These are phyloP conservation scores for Stramenopiles sp. DNA, from an alignment of 352 stramenopile genomes.

Conservation along the genomic window DNA sequence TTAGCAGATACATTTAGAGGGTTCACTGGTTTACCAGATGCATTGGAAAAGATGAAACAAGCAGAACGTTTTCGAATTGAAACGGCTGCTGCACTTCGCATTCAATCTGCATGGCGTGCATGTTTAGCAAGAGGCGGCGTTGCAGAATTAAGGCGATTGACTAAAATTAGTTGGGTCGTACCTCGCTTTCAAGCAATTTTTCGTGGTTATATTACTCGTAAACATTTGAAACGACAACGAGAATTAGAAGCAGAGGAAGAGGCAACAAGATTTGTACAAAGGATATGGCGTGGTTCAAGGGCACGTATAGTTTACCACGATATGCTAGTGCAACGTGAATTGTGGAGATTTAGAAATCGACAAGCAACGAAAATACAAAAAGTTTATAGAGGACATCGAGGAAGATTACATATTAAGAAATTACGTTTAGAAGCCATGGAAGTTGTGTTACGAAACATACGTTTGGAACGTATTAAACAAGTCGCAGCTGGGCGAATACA, in stretches of 20 bases:
- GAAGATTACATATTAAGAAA: conserved; percentile 26
- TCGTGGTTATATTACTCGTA: conserved; percentile 24
- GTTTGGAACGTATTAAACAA: neutral
- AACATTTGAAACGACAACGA: conserved; percentile 27
- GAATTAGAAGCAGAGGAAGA: conserved; percentile 33
- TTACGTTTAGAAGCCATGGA: conserved; percentile 32
- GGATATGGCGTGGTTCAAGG: conserved; percentile 36
- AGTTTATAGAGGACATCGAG: conserved; percentile 42
- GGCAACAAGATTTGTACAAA: conserved; percentile 36
- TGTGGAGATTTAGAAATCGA: conserved; percentile 26
- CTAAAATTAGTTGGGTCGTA: conserved; percentile 42
- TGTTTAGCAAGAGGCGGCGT: conserved; percentile 46
- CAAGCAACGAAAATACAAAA: conserved; percentile 41
- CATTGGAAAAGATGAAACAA: conserved; percentile 36
- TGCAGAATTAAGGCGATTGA: conserved; percentile 9
- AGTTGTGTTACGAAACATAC: neutral
- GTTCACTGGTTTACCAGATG: conserved; percentile 54
- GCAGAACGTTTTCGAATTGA: conserved; percentile 32
- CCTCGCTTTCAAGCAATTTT: conserved; percentile 12
- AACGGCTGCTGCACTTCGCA: conserved; percentile 32
- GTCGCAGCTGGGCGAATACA: conserved; percentile 23
- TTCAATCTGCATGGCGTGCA: conserved; percentile 53
- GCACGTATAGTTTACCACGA: conserved; percentile 32
- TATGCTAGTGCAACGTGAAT: conserved; percentile 29
- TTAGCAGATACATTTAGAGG: conserved; percentile 50